Base-by-base conservation (phyloP, 177 flowering plant genomes). In the Vitis hybrid region DNA sequence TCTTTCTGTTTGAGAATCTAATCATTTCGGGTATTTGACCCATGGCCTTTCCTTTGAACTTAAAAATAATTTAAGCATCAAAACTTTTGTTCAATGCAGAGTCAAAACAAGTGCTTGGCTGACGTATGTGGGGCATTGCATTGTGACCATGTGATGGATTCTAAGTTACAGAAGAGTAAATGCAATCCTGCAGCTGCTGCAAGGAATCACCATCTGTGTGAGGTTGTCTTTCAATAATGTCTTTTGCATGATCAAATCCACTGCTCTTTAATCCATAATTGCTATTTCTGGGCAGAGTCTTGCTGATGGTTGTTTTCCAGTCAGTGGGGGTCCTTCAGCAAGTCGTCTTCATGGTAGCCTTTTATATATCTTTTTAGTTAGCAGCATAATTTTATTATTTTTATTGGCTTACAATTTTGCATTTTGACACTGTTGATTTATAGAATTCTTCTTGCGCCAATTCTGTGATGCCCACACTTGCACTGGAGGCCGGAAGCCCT, bases 121-220 rank as follows among this genome's bases (percentile, higher is more conserved):
- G 94, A 91, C 80, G 63, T 91, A 71, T 92, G 98, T 77, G 91
- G 96, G 56, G 96, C 97, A 54, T 72, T 92, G 78, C 97, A 91
- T 72, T 92, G 98, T 80, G 94, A 91, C 73, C 82, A 62, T 49
- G 76, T 81, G 30, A 79, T 83, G 80, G 81, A 83, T 26, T 75
- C 83, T 54, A 71, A 72, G 64, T 62, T 74, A 52, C 83, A 59
- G 17, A 91, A 90, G 76, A 75, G 72, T 9, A 91, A 88, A 76
- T 92, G 98, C 82, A 92, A 91, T 79, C 91, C 94, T 69, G 94
- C 98, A 50, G 96, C 94, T 65, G 88, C 91, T 70, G 84, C 88
- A 57, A 87, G 84, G 73, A 92, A 91, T 74, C 78, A 60, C 17
- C 98, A 86, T 80, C 76, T 89, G 55, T 92, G 98, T 76, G 96